These are phyloP conservation scores for Fimicolochytrium jonesii DNA, from an alignment of 192 early-diverging fungal species.

Conservation along the genomic window DNA sequence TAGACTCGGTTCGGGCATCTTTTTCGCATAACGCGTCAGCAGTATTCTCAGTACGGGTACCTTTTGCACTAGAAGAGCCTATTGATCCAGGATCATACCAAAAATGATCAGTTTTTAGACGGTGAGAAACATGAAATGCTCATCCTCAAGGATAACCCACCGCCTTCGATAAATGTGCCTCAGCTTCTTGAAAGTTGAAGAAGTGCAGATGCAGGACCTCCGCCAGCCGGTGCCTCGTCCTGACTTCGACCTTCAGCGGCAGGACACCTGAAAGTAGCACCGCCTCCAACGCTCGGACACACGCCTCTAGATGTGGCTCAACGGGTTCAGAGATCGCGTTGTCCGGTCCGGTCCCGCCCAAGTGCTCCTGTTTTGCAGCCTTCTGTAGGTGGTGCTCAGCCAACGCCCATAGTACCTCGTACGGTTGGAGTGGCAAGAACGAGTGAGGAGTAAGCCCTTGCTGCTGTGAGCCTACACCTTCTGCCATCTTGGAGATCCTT, in stretches of 20 bases:
- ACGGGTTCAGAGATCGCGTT: neutral
- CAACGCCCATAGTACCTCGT: slow-evolving; percentile 12
- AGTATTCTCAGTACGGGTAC: too few relatives aligned
- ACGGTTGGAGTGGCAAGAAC: too few relatives aligned
- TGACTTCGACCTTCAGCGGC: slow-evolving; percentile 12
- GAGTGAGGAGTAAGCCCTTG: too few relatives aligned
- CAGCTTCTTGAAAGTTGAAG: slow-evolving; percentile 14
- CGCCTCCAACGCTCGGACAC: slow-evolving; percentile 23
- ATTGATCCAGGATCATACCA: too few relatives aligned
- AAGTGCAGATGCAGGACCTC: slow-evolving; percentile 14
- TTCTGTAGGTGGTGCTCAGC: slow-evolving; percentile 15
- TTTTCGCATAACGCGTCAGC: too few relatives aligned
- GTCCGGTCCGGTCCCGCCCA: neutral
- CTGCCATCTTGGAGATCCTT: too few relatives aligned
- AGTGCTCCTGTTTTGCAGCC: neutral
- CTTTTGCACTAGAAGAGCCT: too few relatives aligned
- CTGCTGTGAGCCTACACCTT: too few relatives aligned
- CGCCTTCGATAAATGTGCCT: slow-evolving; percentile 24
- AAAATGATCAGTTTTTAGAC: too few relatives aligned
- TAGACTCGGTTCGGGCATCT: too few relatives aligned
- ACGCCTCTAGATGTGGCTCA: neutral
- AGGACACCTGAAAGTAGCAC: slow-evolving; percentile 10
- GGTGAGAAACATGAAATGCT: neutral
- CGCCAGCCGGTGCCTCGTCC: slow-evolving; percentile 18
- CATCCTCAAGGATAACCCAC: slow-evolving; percentile 5